Evolutionary conservation across 1,284 basidiomycete species (phyloP).

Genomic region (Ceratorhiza oryzae-sativae): DNA sequence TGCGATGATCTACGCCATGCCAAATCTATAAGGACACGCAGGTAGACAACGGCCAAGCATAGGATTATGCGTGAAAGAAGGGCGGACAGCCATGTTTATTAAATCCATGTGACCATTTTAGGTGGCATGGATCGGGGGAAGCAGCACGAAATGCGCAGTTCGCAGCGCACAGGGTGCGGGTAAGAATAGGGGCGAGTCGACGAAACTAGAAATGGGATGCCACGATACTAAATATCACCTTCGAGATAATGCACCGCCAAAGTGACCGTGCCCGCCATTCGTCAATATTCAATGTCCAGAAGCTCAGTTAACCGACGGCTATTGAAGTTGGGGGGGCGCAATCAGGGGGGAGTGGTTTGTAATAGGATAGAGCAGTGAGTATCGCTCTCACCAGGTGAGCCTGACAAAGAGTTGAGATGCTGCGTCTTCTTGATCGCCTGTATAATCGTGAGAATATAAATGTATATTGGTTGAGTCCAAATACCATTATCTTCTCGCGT

Average conservation of each 20-base stretch:
- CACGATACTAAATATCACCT: background rate
- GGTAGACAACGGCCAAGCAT: too few relatives aligned
- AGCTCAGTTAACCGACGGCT: background rate
- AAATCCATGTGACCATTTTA: too few relatives aligned
- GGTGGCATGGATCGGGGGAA: too few relatives aligned
- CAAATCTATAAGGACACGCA: too few relatives aligned
- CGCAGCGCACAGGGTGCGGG: background rate
- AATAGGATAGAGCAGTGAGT: background rate
- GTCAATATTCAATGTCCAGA: background rate
- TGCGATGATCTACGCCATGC: too few relatives aligned
- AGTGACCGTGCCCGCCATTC: background rate
- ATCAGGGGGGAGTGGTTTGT: background rate
- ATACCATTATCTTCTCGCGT: background rate
- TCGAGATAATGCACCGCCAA: background rate
- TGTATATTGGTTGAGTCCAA: background rate
- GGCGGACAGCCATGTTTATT: too few relatives aligned
- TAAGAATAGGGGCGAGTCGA: background rate
- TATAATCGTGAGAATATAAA: background rate
- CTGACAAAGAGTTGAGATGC: background rate
- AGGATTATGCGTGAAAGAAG: too few relatives aligned
- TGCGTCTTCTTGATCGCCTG: too few relatives aligned
- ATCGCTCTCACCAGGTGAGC: background rate
- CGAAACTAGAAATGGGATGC: background rate
- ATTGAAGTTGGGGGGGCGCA: background rate
- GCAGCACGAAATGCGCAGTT: background rate